phyloP scores from a whole-genome alignment of 2,329 filamentous ascomycete genomes.

The Diaporthe caulivora region DNA sequence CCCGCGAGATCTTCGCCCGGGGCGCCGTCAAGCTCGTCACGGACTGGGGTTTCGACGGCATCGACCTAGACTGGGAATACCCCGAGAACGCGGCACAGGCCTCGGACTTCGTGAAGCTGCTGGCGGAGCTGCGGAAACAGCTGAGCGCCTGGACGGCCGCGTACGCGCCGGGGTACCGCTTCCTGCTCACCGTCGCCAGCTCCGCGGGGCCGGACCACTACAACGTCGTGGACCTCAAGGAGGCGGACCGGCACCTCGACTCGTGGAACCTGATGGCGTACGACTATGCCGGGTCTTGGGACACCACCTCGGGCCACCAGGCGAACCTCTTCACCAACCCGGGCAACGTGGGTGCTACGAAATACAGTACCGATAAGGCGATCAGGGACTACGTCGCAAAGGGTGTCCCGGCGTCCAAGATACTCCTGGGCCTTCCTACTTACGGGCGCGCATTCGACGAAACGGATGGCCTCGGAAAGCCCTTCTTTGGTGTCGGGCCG shows the following conservation, averaged over 20 bases:
- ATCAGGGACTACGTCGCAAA: constrained; percentile 71
- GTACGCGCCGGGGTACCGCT: constrained; percentile 48
- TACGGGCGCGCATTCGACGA: constrained; percentile 82
- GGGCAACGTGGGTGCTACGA: constrained; percentile 68
- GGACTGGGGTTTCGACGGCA: constrained; percentile 72
- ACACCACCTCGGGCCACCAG: constrained; percentile 70
- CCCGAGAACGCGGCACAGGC: constrained; percentile 51
- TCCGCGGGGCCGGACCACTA: constrained; percentile 59
- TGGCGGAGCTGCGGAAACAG: constrained; percentile 56
- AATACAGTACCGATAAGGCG: constrained; percentile 76
- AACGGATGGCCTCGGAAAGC: constrained; percentile 75
- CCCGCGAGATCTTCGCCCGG: constrained; percentile 75
- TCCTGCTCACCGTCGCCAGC: constrained; percentile 50
- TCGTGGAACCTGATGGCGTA: constrained; percentile 76
- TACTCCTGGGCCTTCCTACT: constrained; percentile 81
- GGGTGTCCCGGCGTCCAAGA: constrained; percentile 72
- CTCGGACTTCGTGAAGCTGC: constrained; percentile 54
- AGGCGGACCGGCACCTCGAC: constrained; percentile 62
- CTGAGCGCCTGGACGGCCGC: constrained; percentile 46
- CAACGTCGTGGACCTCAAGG: constrained; percentile 56
- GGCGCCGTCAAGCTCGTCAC: constrained; percentile 77
- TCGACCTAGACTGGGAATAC: constrained; percentile 71
- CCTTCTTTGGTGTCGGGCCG: constrained; percentile 72
- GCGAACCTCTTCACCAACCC: constrained; percentile 74
- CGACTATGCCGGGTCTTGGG: constrained; percentile 78